Evolutionary conservation across 495 filamentous ascomycete species (phyloP), one percentile per base, ranked within the genome.

Genomic region (Pseudevernia furfuracea): DNA sequence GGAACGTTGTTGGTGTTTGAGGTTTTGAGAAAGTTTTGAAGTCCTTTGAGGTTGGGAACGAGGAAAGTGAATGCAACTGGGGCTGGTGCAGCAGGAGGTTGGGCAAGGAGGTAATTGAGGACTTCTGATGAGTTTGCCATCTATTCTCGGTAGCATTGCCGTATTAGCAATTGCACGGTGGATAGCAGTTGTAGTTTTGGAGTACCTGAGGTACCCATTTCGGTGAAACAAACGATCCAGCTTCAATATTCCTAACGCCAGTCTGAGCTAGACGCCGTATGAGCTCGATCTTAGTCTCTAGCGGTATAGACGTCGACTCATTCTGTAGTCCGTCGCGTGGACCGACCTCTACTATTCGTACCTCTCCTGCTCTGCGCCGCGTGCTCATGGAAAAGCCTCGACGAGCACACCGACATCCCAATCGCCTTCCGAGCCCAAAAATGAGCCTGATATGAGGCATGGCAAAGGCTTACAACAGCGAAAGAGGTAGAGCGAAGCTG

Each of bases 191-290:
- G 39, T 41, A 44, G n/a, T 36, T n/a, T 7, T 32, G 23, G 53
- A 76, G 66, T 73, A 94, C 91, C 83, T 96, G 95, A 36, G 94
- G 94, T 28, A 97, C 92, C 94, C 94, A 97, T 89, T 96, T 97
- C 11, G 92, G 92, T 59, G 89, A 83, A 11, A 97, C 93, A 74
- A 98, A 98, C 4, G 91, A 92, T 3, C 94, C 94, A 30, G 94
- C 94, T 74, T 98, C 94, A 67, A 98, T 96, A 53, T 87, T 89
- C 6, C 81, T 82, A 28, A 98, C 78, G 1, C 94, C 94, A 0
- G 93, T 94, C 69, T 83, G 84, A n/a, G 92, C 89, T 49, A 98
- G 78, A 62, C 84, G 80, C 67, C 86, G 79, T 58, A 97, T 88
- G 62, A 97, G 75, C 66, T 96, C 85, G 43, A 97, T 82, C 75